Evolutionary conservation across 805 yeast species (phyloP).

Genomic region (Yamadazyma laniorum): DNA sequence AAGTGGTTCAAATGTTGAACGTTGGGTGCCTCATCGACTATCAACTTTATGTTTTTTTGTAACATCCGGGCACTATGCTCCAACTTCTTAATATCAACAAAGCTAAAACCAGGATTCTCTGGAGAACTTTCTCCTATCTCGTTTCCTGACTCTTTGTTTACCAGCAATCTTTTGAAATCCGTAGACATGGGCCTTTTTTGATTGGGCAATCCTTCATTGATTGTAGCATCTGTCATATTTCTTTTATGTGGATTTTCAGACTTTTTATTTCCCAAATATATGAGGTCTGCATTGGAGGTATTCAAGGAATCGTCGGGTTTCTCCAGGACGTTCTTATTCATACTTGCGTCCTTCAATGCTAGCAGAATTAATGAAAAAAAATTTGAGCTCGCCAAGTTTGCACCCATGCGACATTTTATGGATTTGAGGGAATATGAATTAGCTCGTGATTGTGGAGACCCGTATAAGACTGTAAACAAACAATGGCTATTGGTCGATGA

Average conservation of each 20-base stretch:
- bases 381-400: background rate
- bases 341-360: background rate
- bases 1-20: constrained; percentile 37
- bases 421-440: too few species aligned
- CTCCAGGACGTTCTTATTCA: background rate
- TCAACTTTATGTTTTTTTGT: constrained; percentile 49
- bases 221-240: constrained; percentile 9
- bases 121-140: constrained; percentile 9
- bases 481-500: too few species aligned
- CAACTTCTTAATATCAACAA: constrained; percentile 36
- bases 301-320: background rate
- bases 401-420: background rate
- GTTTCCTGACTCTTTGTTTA: too few species aligned
- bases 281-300: background rate
- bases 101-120: constrained; percentile 21
- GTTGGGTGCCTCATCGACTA: constrained; percentile 59
- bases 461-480: too few species aligned
- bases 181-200: background rate
- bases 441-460: too few species aligned
- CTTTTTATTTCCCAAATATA: background rate
- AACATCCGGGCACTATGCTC: constrained; percentile 42
- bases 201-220: background rate
- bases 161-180: too few species aligned
- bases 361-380: background rate
- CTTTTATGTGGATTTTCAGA: constrained; percentile 6